These are phyloP conservation scores for Yamadazyma dendronema DNA, from an alignment of 1,139 yeast species.

Conservation along the genomic window DNA sequence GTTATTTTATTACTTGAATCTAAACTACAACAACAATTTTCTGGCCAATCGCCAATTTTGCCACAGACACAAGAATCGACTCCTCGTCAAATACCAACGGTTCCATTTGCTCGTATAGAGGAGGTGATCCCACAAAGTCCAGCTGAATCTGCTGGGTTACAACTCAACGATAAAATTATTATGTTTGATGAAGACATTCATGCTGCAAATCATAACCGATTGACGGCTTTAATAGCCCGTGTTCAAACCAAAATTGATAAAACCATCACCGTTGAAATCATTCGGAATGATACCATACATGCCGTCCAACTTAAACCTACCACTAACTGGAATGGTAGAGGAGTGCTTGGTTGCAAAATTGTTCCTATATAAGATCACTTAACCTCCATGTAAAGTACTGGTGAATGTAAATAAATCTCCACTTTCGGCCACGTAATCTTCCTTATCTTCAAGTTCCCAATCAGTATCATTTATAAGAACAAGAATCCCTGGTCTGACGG, in stretches of 20 bases:
- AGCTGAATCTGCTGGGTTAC: constrained; percentile 40
- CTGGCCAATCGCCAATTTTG: background rate
- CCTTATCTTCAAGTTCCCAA: constrained; percentile 95
- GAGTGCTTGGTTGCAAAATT: constrained; percentile 71
- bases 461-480: constrained; percentile 93
- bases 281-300: constrained; percentile 26
- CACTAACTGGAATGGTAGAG: constrained; percentile 65
- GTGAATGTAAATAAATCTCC: constrained; percentile 86
- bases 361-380: constrained; percentile 37
- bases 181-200: constrained; percentile 49
- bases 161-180: constrained; percentile 49
- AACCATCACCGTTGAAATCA: constrained; percentile 32
- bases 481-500: constrained; percentile 85
- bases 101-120: constrained; percentile 60
- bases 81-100: constrained; percentile 6
- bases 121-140: constrained; percentile 52
- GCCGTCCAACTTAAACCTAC: constrained; percentile 48
- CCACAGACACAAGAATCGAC: background rate
- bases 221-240: constrained; percentile 37
- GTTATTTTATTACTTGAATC: constrained; percentile 49
- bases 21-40: constrained; percentile 45
- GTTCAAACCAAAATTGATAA: constrained; percentile 26
- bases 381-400: constrained; percentile 94
- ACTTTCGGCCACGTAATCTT: constrained; percentile 67
- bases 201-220: constrained; percentile 50